Evolutionary conservation across 176 grass and related monocot species (phyloP).

Genomic region (Tillandsia fasciculata): DNA sequence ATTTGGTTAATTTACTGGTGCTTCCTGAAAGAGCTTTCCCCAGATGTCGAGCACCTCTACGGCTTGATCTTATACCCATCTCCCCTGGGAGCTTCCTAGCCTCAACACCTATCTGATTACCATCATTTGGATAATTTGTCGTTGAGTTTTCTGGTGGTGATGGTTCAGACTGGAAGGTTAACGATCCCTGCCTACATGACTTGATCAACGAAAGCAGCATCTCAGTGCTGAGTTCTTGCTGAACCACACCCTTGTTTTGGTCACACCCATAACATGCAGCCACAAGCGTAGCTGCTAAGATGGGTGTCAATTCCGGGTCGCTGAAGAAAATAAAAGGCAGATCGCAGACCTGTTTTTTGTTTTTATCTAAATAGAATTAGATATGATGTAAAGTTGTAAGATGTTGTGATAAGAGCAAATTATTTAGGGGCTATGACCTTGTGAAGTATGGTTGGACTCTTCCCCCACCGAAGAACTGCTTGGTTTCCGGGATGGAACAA

Average conservation of each 20-base stretch:
- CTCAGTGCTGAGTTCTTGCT: constrained; percentile 88
- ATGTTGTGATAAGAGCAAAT: constrained; percentile 12
- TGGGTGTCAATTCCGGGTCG: constrained; percentile 71
- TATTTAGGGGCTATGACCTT: constrained; percentile 46
- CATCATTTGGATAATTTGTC: constrained; percentile 36
- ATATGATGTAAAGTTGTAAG: constrained; percentile 21
- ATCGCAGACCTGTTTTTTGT: constrained; percentile 76
- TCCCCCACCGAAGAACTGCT: constrained; percentile 98
- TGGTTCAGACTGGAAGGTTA: constrained; percentile 29
- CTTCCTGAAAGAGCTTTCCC: constrained; percentile 44
- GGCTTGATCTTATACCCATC: constrained; percentile 39
- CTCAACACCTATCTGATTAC: constrained; percentile 32
- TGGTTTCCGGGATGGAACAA: constrained; percentile 97
- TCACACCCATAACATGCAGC: constrained; percentile 85
- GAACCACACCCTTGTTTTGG: constrained; percentile 79
- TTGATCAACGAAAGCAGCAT: constrained; percentile 76
- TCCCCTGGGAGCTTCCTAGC: constrained; percentile 43
- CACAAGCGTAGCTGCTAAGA: constrained; percentile 73
- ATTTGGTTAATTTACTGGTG: constrained; percentile 37
- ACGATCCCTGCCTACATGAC: constrained; percentile 44
- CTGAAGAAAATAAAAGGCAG: constrained; percentile 96
- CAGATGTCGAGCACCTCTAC: constrained; percentile 39
- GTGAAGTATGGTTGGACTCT: constrained; percentile 98
- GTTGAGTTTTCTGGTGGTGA: constrained; percentile 23
- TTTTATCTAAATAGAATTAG: background rate